These are phyloP conservation scores for Pyricularia pennisetigena DNA, from an alignment of 2,329 filamentous ascomycete species.

Conservation along the genomic window DNA sequence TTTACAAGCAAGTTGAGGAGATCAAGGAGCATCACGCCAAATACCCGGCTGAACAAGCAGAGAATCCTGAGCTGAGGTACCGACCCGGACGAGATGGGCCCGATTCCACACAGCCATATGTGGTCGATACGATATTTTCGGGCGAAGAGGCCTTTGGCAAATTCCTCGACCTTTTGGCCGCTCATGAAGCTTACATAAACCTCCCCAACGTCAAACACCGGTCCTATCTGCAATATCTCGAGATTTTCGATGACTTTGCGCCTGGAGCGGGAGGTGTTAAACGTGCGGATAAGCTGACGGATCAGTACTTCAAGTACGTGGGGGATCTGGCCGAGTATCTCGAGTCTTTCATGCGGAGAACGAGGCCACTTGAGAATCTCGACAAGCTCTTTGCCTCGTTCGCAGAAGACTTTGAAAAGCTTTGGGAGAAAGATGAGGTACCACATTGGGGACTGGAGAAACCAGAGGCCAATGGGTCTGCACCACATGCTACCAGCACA, in stretches of 20 bases:
- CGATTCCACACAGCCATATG: conserved; percentile 48
- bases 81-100: conserved; percentile 47
- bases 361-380: conserved; percentile 75
- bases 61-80: conserved; percentile 91
- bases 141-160: conserved; percentile 91
- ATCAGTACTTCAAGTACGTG: conserved; percentile 87
- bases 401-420: conserved; percentile 72
- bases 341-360: conserved; percentile 78
- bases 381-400: conserved; percentile 68
- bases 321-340: conserved; percentile 72
- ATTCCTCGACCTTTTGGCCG: conserved; percentile 78
- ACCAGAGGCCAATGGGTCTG: conserved; percentile 20
- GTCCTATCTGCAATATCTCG: conserved; percentile 87
- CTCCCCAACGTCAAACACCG: conserved; percentile 76
- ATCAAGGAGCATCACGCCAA: conserved; percentile 82
- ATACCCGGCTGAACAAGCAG: conserved; percentile 89
- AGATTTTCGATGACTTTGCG: conserved; percentile 79
- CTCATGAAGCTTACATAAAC: conserved; percentile 86
- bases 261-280: conserved; percentile 66
- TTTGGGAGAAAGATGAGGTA: conserved; percentile 73
- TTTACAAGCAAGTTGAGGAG: conserved; percentile 73
- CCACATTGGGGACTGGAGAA: conserved; percentile 64
- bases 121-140: conserved; percentile 87
- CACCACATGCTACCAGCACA: conserved; percentile 17
- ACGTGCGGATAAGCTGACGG: conserved; percentile 75